phyloP scores from a whole-genome alignment of 2,329 filamentous ascomycete genomes.

The Fusarium denticulatum region DNA sequence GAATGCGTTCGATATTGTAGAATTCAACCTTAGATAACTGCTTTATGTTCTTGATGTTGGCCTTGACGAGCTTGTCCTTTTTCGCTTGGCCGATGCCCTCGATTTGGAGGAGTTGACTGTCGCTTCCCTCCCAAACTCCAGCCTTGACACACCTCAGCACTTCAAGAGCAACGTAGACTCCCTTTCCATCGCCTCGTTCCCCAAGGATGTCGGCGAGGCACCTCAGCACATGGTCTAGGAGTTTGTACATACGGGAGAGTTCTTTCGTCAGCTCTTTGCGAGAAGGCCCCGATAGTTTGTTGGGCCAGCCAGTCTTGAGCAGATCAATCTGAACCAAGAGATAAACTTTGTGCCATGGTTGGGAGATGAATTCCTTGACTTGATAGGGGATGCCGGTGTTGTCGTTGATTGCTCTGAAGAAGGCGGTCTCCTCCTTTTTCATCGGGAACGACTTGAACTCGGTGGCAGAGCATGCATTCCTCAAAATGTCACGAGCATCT shows the following conservation, averaged over 20 bases:
- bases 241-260: conserved; percentile 44
- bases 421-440: conserved; percentile 47
- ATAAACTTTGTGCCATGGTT: conserved; percentile 77
- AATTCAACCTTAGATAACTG: conserved; percentile 74
- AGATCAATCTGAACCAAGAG: conserved; percentile 79
- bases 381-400: conserved; percentile 52
- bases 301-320: conserved; percentile 68
- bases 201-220: conserved; percentile 54
- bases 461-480: conserved; percentile 50
- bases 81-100: conserved; percentile 78
- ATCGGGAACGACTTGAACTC: conserved; percentile 53
- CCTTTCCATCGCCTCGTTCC: conserved; percentile 66
- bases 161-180: conserved; percentile 76
- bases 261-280: conserved; percentile 49
- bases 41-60: conserved; percentile 76
- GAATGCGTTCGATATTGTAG: conserved; percentile 77
- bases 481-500: conserved; percentile 48
- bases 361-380: conserved; percentile 56
- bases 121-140: conserved; percentile 81
- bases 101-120: conserved; percentile 84
- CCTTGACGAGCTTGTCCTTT: conserved; percentile 77
- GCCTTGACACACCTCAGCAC: conserved; percentile 81
- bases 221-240: conserved; percentile 49
- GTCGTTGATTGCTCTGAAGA: conserved; percentile 53
- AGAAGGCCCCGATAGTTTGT: conserved; percentile 51